These are phyloP conservation scores for Xylaria sp. DNA, from an alignment of 2,329 filamentous ascomycete genomes.

Conservation along the genomic window DNA sequence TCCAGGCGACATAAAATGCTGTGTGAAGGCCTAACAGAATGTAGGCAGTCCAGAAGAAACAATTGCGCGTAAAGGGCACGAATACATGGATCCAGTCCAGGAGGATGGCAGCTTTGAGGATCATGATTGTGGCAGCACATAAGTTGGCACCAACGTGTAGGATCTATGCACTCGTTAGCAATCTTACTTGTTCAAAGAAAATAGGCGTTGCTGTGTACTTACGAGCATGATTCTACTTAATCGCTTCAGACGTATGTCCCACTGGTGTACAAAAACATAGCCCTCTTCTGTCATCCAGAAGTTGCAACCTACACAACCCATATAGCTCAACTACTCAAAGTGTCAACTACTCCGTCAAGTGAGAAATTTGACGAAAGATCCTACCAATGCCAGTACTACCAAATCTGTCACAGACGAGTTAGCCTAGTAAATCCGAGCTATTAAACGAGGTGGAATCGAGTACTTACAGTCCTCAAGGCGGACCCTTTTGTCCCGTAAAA, in stretches of 20 bases:
- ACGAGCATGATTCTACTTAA: slow-evolving; percentile 31
- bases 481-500: slow-evolving; percentile 32
- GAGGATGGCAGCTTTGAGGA: slow-evolving; percentile 36
- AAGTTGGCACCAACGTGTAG: slow-evolving; percentile 32
- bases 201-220: slow-evolving; percentile 23
- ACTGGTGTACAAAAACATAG: slow-evolving; percentile 42
- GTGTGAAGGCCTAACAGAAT: slow-evolving; percentile 40
- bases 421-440: not conserved
- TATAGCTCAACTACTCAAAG: slow-evolving; percentile 8
- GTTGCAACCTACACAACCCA: slow-evolving; percentile 8
- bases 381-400: slow-evolving; percentile 16
- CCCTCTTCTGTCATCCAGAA: slow-evolving; percentile 2
- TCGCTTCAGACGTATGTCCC: slow-evolving; percentile 37
- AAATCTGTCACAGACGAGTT: slow-evolving; percentile 10
- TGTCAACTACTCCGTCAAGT: not conserved
- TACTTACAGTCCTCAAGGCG: slow-evolving; percentile 42
- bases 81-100: slow-evolving; percentile 40
- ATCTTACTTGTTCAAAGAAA: not conserved
- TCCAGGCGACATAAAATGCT: slow-evolving; percentile 39
- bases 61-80: slow-evolving; percentile 35
- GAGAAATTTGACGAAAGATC: not conserved
- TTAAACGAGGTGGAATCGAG: not conserved
- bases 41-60: slow-evolving; percentile 43
- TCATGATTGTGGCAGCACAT: slow-evolving; percentile 19
- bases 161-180: slow-evolving; percentile 12